These are phyloP conservation scores for Aspergillus fumigatiaffinis DNA, from an alignment of 2,329 filamentous ascomycete genomes.

Conservation along the genomic window DNA sequence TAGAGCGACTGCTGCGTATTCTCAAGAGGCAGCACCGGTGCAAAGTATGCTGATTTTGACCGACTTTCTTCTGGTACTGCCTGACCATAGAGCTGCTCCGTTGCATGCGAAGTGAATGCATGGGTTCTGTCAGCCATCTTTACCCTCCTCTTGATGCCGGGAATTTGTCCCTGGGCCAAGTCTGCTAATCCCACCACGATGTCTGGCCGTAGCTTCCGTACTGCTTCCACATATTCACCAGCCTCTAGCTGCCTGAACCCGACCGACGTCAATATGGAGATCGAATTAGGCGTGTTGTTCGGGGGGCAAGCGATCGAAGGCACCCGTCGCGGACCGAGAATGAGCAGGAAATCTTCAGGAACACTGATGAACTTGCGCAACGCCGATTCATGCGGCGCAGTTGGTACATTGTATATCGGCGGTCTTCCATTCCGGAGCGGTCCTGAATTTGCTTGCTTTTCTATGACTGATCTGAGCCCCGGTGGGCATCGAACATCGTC, in stretches of 20 bases:
- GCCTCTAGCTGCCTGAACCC: slow-evolving; percentile 72
- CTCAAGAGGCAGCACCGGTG: slow-evolving; percentile 68
- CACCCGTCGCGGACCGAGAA: slow-evolving; percentile 74
- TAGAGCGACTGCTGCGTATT: slow-evolving; percentile 76
- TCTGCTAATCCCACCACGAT: slow-evolving; percentile 77
- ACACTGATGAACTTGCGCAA: slow-evolving; percentile 75
- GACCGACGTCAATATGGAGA: slow-evolving; percentile 80
- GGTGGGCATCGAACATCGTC: slow-evolving; percentile 24
- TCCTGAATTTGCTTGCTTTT: slow-evolving; percentile 46
- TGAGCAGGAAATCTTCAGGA: slow-evolving; percentile 59
- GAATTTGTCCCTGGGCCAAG: slow-evolving; percentile 55
- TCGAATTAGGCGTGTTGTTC: slow-evolving; percentile 64
- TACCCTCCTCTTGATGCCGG: slow-evolving; percentile 67
- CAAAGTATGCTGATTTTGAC: slow-evolving; percentile 53
- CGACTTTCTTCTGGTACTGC: slow-evolving; percentile 25
- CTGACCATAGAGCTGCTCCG: slow-evolving; percentile 44
- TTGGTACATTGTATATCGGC: slow-evolving; percentile 49
- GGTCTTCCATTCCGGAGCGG: slow-evolving; percentile 27
- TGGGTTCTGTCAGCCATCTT: slow-evolving; percentile 87
- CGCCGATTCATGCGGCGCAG: slow-evolving; percentile 47
- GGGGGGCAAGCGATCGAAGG: slow-evolving; percentile 68
- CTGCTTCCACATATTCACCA: slow-evolving; percentile 63
- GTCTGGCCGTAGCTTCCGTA: slow-evolving; percentile 68
- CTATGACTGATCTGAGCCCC: slow-evolving; percentile 55
- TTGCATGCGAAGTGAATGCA: slow-evolving; percentile 70